Conservation (phyloP, 306 rosid genomes). For the Rosa chinensis region DNA sequence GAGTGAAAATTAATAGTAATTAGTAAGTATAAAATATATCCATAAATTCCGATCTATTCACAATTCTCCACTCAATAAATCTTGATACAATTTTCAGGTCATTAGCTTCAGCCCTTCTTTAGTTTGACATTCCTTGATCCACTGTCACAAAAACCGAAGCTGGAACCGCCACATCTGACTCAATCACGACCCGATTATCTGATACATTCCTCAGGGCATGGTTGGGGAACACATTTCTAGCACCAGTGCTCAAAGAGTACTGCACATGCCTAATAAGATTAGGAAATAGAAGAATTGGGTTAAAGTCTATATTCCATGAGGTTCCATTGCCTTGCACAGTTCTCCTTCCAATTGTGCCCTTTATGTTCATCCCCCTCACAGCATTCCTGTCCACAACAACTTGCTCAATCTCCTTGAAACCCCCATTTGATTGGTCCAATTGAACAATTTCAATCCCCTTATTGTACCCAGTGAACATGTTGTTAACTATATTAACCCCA, state of each 20-base stretch:
- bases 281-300: constrained; percentile 56
- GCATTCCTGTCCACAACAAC: constrained; percentile 69
- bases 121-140: constrained; percentile 50
- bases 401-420: constrained; percentile 63
- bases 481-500: constrained; percentile 76
- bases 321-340: constrained; percentile 60
- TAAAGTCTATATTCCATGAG: constrained; percentile 72
- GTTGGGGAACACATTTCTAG: constrained; percentile 39
- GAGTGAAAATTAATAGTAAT: not conserved
- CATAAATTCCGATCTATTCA: constrained; percentile 25
- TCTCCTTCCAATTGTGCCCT: constrained; percentile 58
- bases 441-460: constrained; percentile 61
- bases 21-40: not conserved
- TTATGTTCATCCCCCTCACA: constrained; percentile 65
- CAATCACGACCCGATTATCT: constrained; percentile 57
- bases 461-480: constrained; percentile 73
- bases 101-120: constrained; percentile 16
- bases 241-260: constrained; percentile 47
- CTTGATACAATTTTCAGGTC: constrained; percentile 10
- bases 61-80: constrained; percentile 25
- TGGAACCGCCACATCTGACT: constrained; percentile 45
- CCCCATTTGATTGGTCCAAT: constrained; percentile 55
- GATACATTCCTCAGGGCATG: constrained; percentile 64
- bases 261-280: constrained; percentile 71
- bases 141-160: constrained; percentile 59